Evolutionary conservation across 129 eudicot genomes (phyloP).

Genomic region (Lactuca sativa): DNA sequence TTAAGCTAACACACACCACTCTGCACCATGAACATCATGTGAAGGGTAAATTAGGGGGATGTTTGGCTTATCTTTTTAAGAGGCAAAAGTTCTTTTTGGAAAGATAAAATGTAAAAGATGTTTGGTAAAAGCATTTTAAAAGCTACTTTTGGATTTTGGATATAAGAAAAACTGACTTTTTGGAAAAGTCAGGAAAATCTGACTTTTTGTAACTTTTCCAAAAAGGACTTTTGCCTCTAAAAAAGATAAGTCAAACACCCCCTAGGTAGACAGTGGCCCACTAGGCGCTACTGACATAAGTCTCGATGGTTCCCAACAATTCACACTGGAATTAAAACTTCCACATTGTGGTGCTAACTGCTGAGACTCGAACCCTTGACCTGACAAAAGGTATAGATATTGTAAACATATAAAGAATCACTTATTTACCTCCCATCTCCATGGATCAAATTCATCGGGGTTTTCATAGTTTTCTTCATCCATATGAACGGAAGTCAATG

Average conservation of each 20-base stretch:
- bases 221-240: no score
- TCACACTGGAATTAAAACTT: neutral
- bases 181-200: no score
- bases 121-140: no score
- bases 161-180: no score
- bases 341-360: neutral
- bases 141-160: no score
- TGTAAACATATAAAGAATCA: conserved; percentile 8
- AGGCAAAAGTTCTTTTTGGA: no score
- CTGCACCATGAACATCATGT: no score
- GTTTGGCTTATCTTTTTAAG: no score
- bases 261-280: neutral
- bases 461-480: conserved; percentile 76
- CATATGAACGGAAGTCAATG: conserved; percentile 95
- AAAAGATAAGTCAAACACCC: no score
- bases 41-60: no score
- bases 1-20: neutral
- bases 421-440: conserved; percentile 92
- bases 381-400: neutral
- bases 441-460: conserved; percentile 78
- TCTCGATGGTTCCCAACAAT: neutral
- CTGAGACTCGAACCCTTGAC: neutral
- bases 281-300: neutral
- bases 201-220: no score
- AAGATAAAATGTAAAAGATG: no score